phyloP scores from a whole-genome alignment of 768 basidiomycete genomes.

The Pleurotus pulmonarius region DNA sequence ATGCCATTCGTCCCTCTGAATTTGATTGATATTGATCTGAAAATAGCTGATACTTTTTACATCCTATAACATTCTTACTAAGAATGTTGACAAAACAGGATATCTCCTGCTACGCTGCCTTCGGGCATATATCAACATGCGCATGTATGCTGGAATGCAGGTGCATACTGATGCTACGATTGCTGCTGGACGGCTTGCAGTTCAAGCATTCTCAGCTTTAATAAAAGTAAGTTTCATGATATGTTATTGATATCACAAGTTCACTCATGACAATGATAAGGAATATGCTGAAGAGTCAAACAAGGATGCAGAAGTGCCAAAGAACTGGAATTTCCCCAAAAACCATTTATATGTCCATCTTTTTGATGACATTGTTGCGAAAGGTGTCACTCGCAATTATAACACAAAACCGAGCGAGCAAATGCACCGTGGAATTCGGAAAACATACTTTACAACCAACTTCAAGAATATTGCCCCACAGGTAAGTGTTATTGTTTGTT shows the following conservation, averaged over 20 bases:
- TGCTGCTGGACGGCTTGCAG: slow-evolving; percentile 12
- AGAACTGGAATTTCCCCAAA: slow-evolving; percentile 33
- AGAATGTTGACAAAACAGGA: slow-evolving; percentile 9
- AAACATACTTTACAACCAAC: slow-evolving; percentile 25
- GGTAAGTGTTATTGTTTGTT: slow-evolving; percentile 15
- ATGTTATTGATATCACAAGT: background rate
- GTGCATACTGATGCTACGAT: slow-evolving; percentile 27
- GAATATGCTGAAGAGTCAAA: background rate
- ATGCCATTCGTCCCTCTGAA: background rate
- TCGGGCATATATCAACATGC: slow-evolving; percentile 24
- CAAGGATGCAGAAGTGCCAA: background rate
- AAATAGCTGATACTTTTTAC: slow-evolving; percentile 23
- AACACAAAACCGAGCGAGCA: slow-evolving; percentile 29
- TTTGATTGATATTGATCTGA: background rate
- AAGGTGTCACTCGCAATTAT: slow-evolving; percentile 26
- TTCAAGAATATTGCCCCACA: slow-evolving; percentile 28
- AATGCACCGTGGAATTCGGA: slow-evolving; percentile 23
- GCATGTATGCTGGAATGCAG: slow-evolving; percentile 24
- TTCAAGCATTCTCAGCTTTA: slow-evolving; percentile 11
- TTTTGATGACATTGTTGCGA: slow-evolving; percentile 24
- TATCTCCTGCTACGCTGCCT: slow-evolving; percentile 23
- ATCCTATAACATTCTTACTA: slow-evolving; percentile 17
- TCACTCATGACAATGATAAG: background rate
- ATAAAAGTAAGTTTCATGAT: slow-evolving; percentile 12
- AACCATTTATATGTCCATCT: slow-evolving; percentile 27